phyloP scores from a whole-genome alignment of 2,329 filamentous ascomycete genomes.

The Penicillium brasilianum region DNA sequence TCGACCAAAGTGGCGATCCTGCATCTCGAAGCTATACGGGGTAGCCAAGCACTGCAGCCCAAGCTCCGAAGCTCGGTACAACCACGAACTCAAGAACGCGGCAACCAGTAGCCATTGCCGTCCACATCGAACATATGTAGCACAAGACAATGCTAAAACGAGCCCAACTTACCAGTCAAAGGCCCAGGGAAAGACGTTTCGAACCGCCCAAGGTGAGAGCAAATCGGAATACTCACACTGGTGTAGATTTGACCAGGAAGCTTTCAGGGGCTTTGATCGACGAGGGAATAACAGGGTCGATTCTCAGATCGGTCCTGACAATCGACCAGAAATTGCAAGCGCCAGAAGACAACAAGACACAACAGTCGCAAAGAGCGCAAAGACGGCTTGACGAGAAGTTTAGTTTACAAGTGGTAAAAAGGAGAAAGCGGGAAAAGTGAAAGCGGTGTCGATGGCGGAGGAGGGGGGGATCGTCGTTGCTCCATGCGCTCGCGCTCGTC shows the following conservation, averaged over 20 bases:
- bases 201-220: slow-evolving; percentile 3
- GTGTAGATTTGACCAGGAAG: slow-evolving; percentile 15
- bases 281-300: slow-evolving; percentile 7
- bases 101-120: not conserved
- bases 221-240: slow-evolving; percentile 26
- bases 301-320: slow-evolving; percentile 18
- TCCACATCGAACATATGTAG: not conserved
- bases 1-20: not conserved
- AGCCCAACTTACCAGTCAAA: not conserved
- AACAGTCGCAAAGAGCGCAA: slow-evolving; percentile 22
- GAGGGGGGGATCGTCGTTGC: slow-evolving; percentile 31
- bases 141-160: not conserved
- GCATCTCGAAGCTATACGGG: slow-evolving; percentile 6
- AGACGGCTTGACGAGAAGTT: not conserved
- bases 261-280: slow-evolving; percentile 21
- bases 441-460: slow-evolving; percentile 30
- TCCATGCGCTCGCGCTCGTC: slow-evolving; percentile 16
- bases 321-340: slow-evolving; percentile 7
- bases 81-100: not conserved
- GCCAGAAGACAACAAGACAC: slow-evolving; percentile 22
- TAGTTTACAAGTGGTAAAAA: slow-evolving; percentile 20
- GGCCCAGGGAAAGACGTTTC: not conserved
- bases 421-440: slow-evolving; percentile 31
- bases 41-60: not conserved
- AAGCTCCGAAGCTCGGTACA: slow-evolving; percentile 7